A percentile compares a stretch with the other conserved stretches of the same genome.
Conservation (phyloP, 1,284 basidiomycete species). For the Pulveroboletus sp. region DNA sequence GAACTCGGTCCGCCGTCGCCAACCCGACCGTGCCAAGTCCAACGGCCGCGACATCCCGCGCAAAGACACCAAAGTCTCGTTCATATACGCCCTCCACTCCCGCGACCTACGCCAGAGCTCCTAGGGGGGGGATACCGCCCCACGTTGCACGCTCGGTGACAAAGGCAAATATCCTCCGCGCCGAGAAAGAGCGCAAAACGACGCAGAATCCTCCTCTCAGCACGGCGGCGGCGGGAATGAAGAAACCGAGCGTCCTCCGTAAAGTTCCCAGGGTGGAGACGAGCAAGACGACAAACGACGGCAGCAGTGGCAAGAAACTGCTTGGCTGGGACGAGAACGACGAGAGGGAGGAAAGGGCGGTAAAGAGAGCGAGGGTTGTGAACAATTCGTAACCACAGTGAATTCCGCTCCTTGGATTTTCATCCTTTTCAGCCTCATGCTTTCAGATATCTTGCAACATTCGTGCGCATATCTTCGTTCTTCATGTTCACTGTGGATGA, state of each 20-base stretch:
- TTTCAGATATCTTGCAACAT: constrained; percentile 12
- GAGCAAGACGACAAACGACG: neutral
- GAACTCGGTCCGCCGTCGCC: neutral
- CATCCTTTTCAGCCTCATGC: constrained; percentile 5
- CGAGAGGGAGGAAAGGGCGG: constrained; percentile 4
- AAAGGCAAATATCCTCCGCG: constrained; percentile 28
- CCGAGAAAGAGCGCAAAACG: constrained; percentile 29
- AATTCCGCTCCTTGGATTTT: neutral
- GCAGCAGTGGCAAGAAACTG: constrained; percentile 2
- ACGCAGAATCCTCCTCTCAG: constrained; percentile 18
- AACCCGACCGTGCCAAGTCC: neutral
- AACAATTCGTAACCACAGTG: neutral
- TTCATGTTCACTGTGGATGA: constrained; percentile 3
- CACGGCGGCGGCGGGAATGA: constrained; percentile 2
- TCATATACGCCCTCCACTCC: neutral
- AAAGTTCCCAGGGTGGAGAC: neutral
- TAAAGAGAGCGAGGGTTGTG: constrained; percentile 24
- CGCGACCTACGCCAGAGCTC: constrained; percentile 19
- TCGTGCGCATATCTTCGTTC: constrained; percentile 16
- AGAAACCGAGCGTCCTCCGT: constrained; percentile 33
- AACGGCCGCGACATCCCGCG: neutral
- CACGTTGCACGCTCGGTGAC: constrained; percentile 34
- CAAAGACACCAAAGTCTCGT: constrained; percentile 17
- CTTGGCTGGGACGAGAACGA: neutral
- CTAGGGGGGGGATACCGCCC: constrained; percentile 35